Evolutionary conservation across 371 early-diverging fungal species (phyloP).

Genomic region (Actinomucor elegans): DNA sequence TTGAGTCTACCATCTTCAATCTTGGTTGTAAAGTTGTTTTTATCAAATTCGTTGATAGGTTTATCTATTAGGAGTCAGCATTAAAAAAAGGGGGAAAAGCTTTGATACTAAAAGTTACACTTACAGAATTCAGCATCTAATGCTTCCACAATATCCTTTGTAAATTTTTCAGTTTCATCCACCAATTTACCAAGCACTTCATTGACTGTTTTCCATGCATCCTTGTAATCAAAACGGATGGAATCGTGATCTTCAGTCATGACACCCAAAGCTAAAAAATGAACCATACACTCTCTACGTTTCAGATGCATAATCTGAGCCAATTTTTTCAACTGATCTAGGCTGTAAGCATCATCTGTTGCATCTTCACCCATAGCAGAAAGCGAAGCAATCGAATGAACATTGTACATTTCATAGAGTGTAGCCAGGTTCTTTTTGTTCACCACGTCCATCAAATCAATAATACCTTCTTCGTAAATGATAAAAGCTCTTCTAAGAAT

Average conservation of each 20-base stretch:
- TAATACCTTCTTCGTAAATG: constrained; percentile 42
- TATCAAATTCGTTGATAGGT: constrained; percentile 21
- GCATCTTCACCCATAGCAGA: constrained; percentile 31
- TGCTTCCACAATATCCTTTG: constrained; percentile 27
- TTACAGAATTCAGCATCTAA: constrained; percentile 43
- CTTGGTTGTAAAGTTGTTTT: constrained; percentile 5
- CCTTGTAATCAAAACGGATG: constrained; percentile 25
- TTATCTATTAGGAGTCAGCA: constrained; percentile 36
- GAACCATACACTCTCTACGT: constrained; percentile 51
- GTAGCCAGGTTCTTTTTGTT: constrained; percentile 32
- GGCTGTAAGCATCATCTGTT: constrained; percentile 13
- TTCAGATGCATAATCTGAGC: constrained; percentile 47
- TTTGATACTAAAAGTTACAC: no score
- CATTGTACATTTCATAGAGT: constrained; percentile 49
- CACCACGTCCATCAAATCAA: constrained; percentile 36
- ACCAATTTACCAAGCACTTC: constrained; percentile 26
- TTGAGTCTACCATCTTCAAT: constrained; percentile 27
- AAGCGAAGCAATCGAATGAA: constrained; percentile 36
- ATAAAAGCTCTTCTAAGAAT: constrained; percentile 44
- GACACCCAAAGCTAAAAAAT: constrained; percentile 37
- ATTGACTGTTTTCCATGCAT: constrained; percentile 35
- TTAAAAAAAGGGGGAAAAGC: no score
- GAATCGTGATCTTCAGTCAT: constrained; percentile 38
- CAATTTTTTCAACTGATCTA: constrained; percentile 42
- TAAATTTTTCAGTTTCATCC: constrained; percentile 28